Evolutionary conservation across 805 yeast species (phyloP).

Genomic region (Schizosaccharomyces osmophilus): DNA sequence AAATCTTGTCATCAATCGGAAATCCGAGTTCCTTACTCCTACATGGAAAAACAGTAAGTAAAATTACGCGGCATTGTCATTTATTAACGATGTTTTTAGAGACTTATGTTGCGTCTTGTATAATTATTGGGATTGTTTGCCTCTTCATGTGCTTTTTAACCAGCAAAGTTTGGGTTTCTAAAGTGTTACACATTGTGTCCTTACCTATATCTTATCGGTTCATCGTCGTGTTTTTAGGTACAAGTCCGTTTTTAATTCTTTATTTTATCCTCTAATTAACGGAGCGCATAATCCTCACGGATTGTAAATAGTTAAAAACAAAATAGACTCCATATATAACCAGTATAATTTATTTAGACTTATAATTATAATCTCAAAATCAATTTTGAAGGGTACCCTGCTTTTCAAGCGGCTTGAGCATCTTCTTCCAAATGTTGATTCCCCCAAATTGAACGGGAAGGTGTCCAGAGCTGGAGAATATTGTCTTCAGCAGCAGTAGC

Average conservation of each 20-base stretch:
- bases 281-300: too few relatives aligned
- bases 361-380: too few relatives aligned
- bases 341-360: too few relatives aligned
- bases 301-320: too few relatives aligned
- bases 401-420: slow-evolving; percentile 1
- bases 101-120: neutral
- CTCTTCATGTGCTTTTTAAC: neutral
- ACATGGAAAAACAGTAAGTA: neutral
- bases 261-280: too few relatives aligned
- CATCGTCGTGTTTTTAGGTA: neutral
- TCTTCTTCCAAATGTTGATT: slow-evolving; percentile 19
- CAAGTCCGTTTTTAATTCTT: neutral
- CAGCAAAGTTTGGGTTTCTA: neutral
- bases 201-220: neutral
- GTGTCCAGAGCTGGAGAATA: slow-evolving; percentile 54
- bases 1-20: neutral
- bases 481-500: slow-evolving; percentile 57
- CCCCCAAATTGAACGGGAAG: slow-evolving; percentile 23
- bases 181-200: neutral
- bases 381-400: too few relatives aligned
- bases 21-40: neutral
- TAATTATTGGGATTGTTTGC: neutral
- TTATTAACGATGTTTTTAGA: neutral
- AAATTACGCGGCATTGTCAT: neutral
- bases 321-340: too few relatives aligned